Evolutionary conservation across 768 basidiomycete genomes (phyloP).

Genomic region (Baorangia bicolor): DNA sequence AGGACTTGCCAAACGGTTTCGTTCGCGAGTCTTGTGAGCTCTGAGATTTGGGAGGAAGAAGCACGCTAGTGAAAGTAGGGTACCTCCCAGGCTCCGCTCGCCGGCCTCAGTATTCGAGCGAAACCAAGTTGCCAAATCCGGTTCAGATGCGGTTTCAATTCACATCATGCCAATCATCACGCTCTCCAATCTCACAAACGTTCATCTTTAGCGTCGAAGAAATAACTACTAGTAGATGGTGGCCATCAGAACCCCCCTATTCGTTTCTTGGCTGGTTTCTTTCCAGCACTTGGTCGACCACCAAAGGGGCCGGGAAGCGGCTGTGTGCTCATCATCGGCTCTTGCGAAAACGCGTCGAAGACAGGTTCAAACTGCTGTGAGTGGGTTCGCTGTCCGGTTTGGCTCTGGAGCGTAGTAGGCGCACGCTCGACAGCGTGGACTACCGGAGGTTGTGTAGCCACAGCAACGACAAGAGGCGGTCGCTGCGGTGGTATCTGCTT

Average conservation of each 20-base stretch:
- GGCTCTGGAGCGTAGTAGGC: constrained; percentile 6
- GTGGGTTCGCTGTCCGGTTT: constrained; percentile 14
- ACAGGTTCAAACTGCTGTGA: constrained; percentile 17
- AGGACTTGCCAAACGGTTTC: constrained; percentile 16
- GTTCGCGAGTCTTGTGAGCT: constrained; percentile 10
- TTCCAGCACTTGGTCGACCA: constrained; percentile 48
- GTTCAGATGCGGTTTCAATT: not conserved
- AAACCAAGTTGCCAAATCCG: constrained; percentile 26
- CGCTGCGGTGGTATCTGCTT: constrained; percentile 26
- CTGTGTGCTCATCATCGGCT: constrained; percentile 62
- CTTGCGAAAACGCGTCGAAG: constrained; percentile 36
- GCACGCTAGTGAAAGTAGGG: constrained; percentile 20
- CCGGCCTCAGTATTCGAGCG: constrained; percentile 18
- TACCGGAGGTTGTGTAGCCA: constrained; percentile 22
- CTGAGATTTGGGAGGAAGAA: constrained; percentile 20
- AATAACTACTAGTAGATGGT: not conserved
- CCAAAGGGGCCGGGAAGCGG: constrained; percentile 70
- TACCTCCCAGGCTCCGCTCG: constrained; percentile 18
- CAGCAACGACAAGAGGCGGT: constrained; percentile 42
- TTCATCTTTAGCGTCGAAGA: not conserved
- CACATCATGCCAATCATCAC: constrained; percentile 5
- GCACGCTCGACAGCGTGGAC: constrained; percentile 3
- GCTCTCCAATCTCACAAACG: not conserved
- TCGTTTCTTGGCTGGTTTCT: constrained; percentile 62
- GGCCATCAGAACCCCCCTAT: constrained; percentile 66